A percentile compares a stretch with the other conserved stretches of the same genome.
Conservation (phyloP, 768 basidiomycete species). For the Suillus hirtellus region DNA sequence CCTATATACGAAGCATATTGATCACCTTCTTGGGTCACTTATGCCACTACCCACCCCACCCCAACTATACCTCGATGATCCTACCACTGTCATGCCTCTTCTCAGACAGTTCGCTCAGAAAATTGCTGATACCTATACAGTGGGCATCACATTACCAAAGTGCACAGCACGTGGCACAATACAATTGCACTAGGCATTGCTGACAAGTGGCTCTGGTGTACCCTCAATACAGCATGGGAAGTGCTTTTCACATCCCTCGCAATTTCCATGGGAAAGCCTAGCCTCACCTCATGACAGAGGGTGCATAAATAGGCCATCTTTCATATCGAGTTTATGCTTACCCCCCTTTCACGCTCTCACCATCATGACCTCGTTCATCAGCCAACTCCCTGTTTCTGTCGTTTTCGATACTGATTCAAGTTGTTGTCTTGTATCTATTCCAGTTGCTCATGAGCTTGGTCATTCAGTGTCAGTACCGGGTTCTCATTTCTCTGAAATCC, state of each 20-base stretch:
- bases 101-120: constrained; percentile 21
- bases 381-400: too few relatives aligned
- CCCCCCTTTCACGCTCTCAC: too few relatives aligned
- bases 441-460: too few relatives aligned
- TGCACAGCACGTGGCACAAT: constrained; percentile 55
- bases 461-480: too few relatives aligned
- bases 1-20: constrained; percentile 67
- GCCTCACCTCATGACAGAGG: constrained; percentile 29
- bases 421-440: too few relatives aligned
- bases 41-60: constrained; percentile 47
- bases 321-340: too few relatives aligned
- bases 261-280: constrained; percentile 35
- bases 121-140: constrained; percentile 16
- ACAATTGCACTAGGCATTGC: constrained; percentile 49
- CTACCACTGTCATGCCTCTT: constrained; percentile 15
- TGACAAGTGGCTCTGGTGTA: constrained; percentile 47
- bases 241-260: constrained; percentile 43
- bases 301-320: background rate
- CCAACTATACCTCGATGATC: constrained; percentile 26
- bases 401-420: too few relatives aligned
- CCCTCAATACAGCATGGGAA: constrained; percentile 52
- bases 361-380: too few relatives aligned
- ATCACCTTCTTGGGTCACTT: constrained; percentile 58
- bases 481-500: too few relatives aligned
- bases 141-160: constrained; percentile 31